Percentiles rank a stretch among this genome's conserved stretches.
phyloP scores from a whole-genome alignment of 495 filamentous ascomycete genomes.

The Neurospora sp. region DNA sequence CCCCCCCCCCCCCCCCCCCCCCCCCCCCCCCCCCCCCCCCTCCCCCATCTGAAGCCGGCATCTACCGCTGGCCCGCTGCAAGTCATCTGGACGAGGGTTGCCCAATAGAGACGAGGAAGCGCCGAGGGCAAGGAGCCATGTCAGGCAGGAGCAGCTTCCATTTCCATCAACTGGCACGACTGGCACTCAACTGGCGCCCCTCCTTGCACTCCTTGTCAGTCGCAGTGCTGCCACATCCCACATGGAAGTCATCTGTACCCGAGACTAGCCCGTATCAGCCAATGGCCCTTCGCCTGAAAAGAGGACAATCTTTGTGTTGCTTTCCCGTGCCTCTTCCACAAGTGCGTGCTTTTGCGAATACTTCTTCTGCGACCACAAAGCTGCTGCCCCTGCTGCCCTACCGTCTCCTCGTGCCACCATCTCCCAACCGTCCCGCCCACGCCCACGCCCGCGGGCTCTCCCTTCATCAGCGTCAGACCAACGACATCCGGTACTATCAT shows the following conservation, averaged over 20 bases:
- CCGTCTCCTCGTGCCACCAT: neutral
- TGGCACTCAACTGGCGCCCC: neutral
- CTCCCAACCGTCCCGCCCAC: neutral
- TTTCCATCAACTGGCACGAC: neutral
- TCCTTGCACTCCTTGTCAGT: neutral
- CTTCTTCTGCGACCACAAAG: neutral
- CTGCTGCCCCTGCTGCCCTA: neutral
- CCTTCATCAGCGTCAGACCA: neutral
- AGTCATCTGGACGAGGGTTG: neutral
- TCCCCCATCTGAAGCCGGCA: neutral
- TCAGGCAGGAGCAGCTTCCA: neutral
- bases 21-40: no score
- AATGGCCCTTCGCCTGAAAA: neutral
- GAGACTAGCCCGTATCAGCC: neutral
- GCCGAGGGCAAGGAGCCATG: neutral
- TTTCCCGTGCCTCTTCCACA: neutral
- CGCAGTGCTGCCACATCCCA: neutral
- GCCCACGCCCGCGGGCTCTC: neutral
- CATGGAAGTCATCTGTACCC: neutral
- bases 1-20: no score
- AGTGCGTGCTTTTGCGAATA: neutral
- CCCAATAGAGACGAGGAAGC: neutral
- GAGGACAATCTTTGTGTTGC: neutral
- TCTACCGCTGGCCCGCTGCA: neutral
- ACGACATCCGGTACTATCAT: neutral